Percentiles rank a stretch among this genome's conserved stretches.
These are phyloP conservation scores for Begonia loranthoides DNA, from an alignment of 306 rosid species.

Conservation along the genomic window DNA sequence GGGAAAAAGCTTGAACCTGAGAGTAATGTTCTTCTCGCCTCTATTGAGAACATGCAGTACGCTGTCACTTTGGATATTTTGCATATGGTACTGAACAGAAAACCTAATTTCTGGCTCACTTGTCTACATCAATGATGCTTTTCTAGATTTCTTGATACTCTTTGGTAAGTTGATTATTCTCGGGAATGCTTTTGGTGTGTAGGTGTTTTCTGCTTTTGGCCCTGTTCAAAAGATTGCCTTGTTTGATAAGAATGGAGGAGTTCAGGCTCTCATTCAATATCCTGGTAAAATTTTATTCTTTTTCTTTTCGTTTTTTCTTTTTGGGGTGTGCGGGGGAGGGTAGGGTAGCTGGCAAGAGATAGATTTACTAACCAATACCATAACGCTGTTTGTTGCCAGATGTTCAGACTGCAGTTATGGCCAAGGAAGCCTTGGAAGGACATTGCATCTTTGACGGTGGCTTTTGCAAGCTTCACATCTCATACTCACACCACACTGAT, in stretches of 20 bases:
- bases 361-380: too few species aligned
- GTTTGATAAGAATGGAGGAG: constrained; percentile 97
- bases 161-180: background rate
- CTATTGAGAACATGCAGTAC: constrained; percentile 98
- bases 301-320: too few species aligned
- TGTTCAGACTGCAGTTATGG: constrained; percentile 72
- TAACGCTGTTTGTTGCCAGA: constrained; percentile 33
- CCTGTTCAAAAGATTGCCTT: constrained; percentile 93
- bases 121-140: background rate
- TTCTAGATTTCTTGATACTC: background rate
- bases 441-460: constrained; percentile 99
- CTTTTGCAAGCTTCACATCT: constrained; percentile 94
- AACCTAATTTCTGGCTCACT: background rate
- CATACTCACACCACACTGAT: constrained; percentile 95
- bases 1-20: constrained; percentile 89
- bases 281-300: constrained; percentile 29
- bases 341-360: too few species aligned
- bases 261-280: constrained; percentile 91
- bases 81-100: constrained; percentile 52
- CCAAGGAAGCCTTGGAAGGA: constrained; percentile 97
- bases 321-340: too few species aligned
- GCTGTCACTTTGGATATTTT: constrained; percentile 95
- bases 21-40: constrained; percentile 99
- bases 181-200: background rate
- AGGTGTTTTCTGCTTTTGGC: constrained; percentile 96